Evolutionary conservation across 139 green algal genomes (phyloP), one percentile per base, ranked within the genome.

Genomic region (Coelastrella sp.): DNA sequence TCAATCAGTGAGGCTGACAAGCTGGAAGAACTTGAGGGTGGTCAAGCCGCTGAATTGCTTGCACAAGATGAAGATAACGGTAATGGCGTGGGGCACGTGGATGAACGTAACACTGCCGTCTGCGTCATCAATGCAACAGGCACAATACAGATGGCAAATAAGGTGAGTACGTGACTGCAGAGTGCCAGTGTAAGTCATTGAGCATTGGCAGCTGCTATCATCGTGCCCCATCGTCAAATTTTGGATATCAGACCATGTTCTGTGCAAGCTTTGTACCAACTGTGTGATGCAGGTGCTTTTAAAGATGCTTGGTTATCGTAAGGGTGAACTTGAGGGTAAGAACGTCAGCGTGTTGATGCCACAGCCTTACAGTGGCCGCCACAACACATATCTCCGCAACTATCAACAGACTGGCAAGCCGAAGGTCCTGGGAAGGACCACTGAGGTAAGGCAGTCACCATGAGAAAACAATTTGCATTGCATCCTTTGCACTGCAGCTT

Each of bases 321-420:
- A 90, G 86, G 84, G 78, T 25, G 91, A 93, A 72, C 81, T 94
- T 62, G 88, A 93, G 79, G 91, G 91, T 76, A 91, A 86, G 77
- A 94, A 94, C 59, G 67, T 94, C 19, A 76, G 48, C 51, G 83
- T 93, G 79, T 68, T 94, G 7, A 92, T 94, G 91, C 89, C 89
- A 6, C 75, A 89, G 45, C 91, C 89, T 4, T 91, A 89, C 77
- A 81, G 59, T 60, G 50, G 68, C 60, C 84, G 86, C 25, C 91
- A 94, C 85, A 90, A 93, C 85, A 41, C 48, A 73, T 94, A 92
- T 86, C 84, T 95, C 68, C 85, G 74, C 34, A 90, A 89, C 69
- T 92, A 91, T 60, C 84, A 81, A 17, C 89, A 71, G 37, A 90
- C 43, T 13, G 89, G 88, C 85, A 88, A 88, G 38, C 71, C 88